A percentile compares a stretch with the other conserved stretches of the same genome.
These are phyloP conservation scores for Allium sativum DNA, from an alignment of 106 monocot species.

Conservation along the genomic window DNA sequence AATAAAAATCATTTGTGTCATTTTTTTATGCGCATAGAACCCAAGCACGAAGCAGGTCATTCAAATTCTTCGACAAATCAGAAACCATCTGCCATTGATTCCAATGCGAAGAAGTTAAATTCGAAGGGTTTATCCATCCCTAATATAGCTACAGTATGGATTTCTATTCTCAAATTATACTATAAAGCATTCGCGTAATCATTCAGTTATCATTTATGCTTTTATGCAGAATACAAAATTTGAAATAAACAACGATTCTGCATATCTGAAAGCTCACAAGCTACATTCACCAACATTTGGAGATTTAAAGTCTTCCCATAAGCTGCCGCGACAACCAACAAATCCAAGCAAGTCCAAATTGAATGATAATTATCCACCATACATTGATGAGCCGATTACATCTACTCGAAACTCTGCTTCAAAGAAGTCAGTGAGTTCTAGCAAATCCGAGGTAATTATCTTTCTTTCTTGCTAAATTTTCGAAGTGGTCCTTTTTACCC, in stretches of 20 bases:
- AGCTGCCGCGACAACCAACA: not conserved
- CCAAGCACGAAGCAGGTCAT: slow-evolving; percentile 3
- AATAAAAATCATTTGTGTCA: not conserved
- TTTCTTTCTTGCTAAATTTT: no score
- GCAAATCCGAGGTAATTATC: no score
- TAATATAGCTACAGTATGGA: no score
- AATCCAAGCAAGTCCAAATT: slow-evolving; percentile 8
- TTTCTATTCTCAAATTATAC: no score
- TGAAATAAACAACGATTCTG: slow-evolving; percentile 1
- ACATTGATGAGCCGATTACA: slow-evolving; percentile 5
- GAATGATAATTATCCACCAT: slow-evolving; percentile 13
- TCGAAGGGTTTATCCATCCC: slow-evolving; percentile 22
- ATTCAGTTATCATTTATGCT: not conserved
- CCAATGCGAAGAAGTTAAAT: slow-evolving; percentile 19
- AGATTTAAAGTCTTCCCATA: slow-evolving; percentile 13
- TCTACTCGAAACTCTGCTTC: slow-evolving; percentile 7
- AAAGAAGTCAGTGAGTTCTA: slow-evolving; percentile 9
- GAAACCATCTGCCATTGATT: slow-evolving; percentile 6
- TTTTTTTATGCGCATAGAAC: slow-evolving; percentile 10
- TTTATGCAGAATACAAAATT: slow-evolving; percentile 9
- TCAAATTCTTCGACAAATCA: slow-evolving; percentile 9
- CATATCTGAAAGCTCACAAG: slow-evolving; percentile 9
- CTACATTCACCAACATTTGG: slow-evolving; percentile 9
- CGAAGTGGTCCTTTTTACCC: no score
- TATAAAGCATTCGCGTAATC: no score